Evolutionary conservation across 1,284 basidiomycete genomes (phyloP), one percentile per base, ranked within the genome.

Genomic region (Coniferiporia weirii): DNA sequence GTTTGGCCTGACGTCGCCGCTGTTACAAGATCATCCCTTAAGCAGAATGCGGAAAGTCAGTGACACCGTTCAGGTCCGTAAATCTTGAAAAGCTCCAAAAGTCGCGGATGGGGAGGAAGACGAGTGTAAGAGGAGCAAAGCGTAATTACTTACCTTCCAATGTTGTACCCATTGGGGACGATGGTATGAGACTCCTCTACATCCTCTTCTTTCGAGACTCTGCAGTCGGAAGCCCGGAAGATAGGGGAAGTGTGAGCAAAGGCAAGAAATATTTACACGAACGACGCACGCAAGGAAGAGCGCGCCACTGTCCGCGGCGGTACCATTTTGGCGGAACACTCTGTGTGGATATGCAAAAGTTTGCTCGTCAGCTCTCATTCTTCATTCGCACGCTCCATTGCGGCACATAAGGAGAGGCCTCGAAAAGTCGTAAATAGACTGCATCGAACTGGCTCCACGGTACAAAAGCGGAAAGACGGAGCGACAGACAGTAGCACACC

Each of bases 291-390:
- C 85, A 38, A 87, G 72, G 69, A 87, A 91, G 76, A 85, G 83
- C 6, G 86, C 84, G 1, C 80, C 80, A 38, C 76, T 83, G 61
- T 84, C 65, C 0, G 80, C 83, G 13, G 27, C 59, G 0, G 82
- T 76, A 0, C 88, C 88, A 59, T 90, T 87, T 73, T 91, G 89
- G 65, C 83, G 83, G 80, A 81, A 90, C 12, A 87, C 80, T 52
- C 87, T 81, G 67, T 81, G 27, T 27, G 27, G 27, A 5, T n/a
- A 27, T 27, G 27, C 27, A 27, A 27, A 27, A 27, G 27, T 27
- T 27, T 27, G 27, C 27, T 27, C 27, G 27, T 27, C 5, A 27
- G 27, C 2, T 27, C 27, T 27, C 27, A 27, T 27, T 5, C 27
- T 27, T 27, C 5, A 27, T 27, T 27, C 27, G 5, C 27, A 27